Evolutionary conservation across 2,329 filamentous ascomycete genomes (phyloP).

Genomic region (Basipetospora chlamydospora): DNA sequence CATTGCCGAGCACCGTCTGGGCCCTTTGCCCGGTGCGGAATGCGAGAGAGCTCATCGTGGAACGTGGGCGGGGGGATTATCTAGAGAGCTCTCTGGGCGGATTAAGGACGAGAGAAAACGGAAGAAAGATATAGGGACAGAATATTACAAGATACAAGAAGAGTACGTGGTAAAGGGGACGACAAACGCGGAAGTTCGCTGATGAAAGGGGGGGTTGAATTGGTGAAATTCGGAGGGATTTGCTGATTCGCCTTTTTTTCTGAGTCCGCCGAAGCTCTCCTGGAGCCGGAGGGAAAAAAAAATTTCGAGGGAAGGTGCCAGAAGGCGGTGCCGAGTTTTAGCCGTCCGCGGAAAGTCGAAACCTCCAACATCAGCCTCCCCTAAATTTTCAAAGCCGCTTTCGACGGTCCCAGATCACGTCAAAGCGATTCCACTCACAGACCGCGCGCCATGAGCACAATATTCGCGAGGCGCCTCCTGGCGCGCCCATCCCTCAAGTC

Average conservation of each 20-base stretch:
- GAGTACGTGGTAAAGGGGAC: background rate
- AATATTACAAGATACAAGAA: too few species aligned
- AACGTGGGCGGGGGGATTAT: too few species aligned
- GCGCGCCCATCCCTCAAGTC: slow-evolving; percentile 5
- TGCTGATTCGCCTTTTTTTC: too few species aligned
- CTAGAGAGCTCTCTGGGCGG: background rate
- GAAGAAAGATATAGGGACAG: background rate
- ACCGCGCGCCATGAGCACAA: slow-evolving; percentile 8
- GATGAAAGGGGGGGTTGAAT: background rate
- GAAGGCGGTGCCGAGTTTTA: slow-evolving; percentile 5
- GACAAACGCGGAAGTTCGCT: too few species aligned
- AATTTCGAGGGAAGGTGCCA: background rate
- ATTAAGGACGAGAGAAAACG: slow-evolving; percentile 3
- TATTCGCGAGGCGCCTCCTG: slow-evolving; percentile 6
- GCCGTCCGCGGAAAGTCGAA: slow-evolving; percentile 4
- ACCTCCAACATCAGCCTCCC: background rate
- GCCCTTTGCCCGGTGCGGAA: slow-evolving; percentile 4
- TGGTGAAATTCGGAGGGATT: background rate
- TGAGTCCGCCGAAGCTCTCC: too few species aligned
- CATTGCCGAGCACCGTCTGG: slow-evolving; percentile 5
- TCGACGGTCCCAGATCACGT: background rate
- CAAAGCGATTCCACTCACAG: too few species aligned
- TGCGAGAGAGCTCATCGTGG: slow-evolving; percentile 3
- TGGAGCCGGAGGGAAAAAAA: too few species aligned
- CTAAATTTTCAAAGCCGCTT: slow-evolving; percentile 4